phyloP scores from a whole-genome alignment of 305 asterid genomes.

The Solanum chacoense region DNA sequence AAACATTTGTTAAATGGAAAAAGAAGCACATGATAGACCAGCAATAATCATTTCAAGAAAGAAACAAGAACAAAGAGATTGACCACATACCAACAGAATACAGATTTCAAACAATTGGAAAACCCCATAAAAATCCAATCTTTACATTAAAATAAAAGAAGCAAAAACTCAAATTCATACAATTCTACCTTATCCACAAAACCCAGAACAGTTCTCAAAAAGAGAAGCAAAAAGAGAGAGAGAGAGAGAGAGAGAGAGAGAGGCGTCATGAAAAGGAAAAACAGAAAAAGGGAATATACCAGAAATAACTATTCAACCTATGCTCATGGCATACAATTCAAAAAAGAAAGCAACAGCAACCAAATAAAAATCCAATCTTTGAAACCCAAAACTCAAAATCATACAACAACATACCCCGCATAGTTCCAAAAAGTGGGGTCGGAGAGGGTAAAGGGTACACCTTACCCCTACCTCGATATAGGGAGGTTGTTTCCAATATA shows the following conservation, averaged over 20 bases:
- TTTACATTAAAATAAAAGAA: background rate
- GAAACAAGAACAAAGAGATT: background rate
- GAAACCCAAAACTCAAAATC: background rate
- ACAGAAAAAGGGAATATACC: background rate
- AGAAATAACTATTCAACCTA: background rate
- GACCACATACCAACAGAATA: background rate
- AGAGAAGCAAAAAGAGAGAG: background rate
- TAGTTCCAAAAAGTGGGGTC: background rate
- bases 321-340: background rate
- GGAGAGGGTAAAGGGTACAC: background rate
- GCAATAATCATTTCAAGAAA: background rate
- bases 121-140: background rate
- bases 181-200: background rate
- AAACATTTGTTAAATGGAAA: background rate
- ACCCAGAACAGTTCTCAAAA: background rate
- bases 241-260: background rate
- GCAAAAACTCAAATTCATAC: background rate
- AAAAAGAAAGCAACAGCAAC: background rate
- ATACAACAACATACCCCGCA: background rate
- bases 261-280: background rate
- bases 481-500: background rate
- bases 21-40: background rate
- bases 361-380: conserved; percentile 3
- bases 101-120: background rate
- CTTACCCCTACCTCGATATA: background rate